A percentile compares a stretch with the other conserved stretches of the same genome.
Conservation (phyloP, 352 stramenopile genomes). For the Globisporangium alternatum region DNA sequence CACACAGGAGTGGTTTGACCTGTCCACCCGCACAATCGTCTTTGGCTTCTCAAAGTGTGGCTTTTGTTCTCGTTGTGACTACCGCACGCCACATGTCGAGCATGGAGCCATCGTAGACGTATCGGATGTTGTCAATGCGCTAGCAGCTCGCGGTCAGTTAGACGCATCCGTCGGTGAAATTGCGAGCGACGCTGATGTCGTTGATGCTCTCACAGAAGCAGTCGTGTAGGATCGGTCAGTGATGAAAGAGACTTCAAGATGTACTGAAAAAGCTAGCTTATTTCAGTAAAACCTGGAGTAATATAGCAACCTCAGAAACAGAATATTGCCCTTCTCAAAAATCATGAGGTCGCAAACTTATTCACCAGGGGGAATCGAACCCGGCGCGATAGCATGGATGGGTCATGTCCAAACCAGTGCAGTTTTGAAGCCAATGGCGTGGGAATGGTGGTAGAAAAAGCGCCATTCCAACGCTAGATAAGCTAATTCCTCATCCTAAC, state of each 20-base stretch:
- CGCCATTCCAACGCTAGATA: no score
- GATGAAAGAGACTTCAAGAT: slow-evolving; percentile 3
- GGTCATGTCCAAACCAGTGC: slow-evolving; percentile 3
- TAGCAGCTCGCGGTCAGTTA: not conserved
- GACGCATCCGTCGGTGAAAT: slow-evolving; percentile 2
- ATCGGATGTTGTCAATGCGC: not conserved
- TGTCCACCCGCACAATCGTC: not conserved
- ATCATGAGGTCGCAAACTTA: slow-evolving; percentile 5
- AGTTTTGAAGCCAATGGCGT: no score
- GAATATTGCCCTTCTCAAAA: not conserved
- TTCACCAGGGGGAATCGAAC: not conserved
- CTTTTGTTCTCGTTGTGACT: slow-evolving; percentile 5
- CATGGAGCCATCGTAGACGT: not conserved
- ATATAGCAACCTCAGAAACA: slow-evolving; percentile 1
- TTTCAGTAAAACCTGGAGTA: slow-evolving; percentile 1
- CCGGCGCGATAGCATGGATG: slow-evolving; percentile 1
- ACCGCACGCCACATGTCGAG: not conserved
- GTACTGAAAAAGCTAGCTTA: slow-evolving; percentile 3
- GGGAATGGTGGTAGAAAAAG: no score
- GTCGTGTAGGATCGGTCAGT: slow-evolving; percentile 9
- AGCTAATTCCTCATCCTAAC: no score
- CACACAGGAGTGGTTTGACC: not conserved
- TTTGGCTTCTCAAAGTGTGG: not conserved
- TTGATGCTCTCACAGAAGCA: slow-evolving; percentile 12
- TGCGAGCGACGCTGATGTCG: not conserved